Percentiles rank a stretch among this genome's conserved stretches.
phyloP scores from a whole-genome alignment of 345 rosid genomes.

The rapeseed (Brassica napus) region Da-Ae NC_063443.1:16527501-16528000 shows the following conservation, averaged over 20 bases:
- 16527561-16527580: neutral
- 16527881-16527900: conserved; percentile 38
- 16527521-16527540: neutral
- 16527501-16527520: neutral
- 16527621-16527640: neutral
- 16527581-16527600: neutral
- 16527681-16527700: no score
- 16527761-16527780: no score
- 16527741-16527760: no score
- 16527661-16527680: no score
- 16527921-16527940: conserved; percentile 36
- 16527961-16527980: conserved; percentile 27
- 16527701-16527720: no score
- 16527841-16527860: conserved; percentile 35
- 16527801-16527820: neutral
- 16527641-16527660: neutral
- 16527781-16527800: no score
- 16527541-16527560: neutral
- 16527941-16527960: conserved; percentile 7
- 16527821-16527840: conserved; percentile 29
- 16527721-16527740: no score
- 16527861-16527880: conserved; percentile 29
- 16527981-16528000: conserved; percentile 3
- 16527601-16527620: neutral
- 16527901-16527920: conserved; percentile 18